phyloP scores from a whole-genome alignment of 257 asterid species.

The Fraxinus pennsylvanica region DNA sequence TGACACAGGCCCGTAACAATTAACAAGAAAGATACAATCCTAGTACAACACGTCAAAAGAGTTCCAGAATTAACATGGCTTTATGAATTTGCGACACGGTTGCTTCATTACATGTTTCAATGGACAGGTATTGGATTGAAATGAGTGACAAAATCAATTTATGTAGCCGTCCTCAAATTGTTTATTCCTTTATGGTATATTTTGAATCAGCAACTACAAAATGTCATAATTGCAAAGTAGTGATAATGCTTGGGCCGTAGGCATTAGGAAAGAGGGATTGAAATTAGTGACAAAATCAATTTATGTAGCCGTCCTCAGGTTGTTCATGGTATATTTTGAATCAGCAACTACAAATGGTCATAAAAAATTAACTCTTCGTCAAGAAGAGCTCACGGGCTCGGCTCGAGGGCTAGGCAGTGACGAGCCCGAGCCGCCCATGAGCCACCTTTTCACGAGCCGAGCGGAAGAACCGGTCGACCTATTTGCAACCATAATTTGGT shows the following conservation, averaged over 20 bases:
- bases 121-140: not conserved
- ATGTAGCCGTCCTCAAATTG: not conserved
- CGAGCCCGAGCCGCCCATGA: too few relatives aligned
- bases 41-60: not conserved
- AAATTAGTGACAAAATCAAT: not conserved
- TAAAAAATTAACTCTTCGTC: too few relatives aligned
- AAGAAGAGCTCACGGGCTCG: too few relatives aligned
- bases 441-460: conserved; percentile 28
- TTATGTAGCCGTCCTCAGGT: not conserved
- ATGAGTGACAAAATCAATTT: not conserved
- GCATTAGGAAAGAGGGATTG: not conserved
- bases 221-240: not conserved
- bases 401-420: too few relatives aligned
- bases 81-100: not conserved
- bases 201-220: not conserved
- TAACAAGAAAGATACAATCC: not conserved
- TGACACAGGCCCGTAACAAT: too few relatives aligned
- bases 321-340: not conserved
- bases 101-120: not conserved
- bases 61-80: not conserved
- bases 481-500: conserved; percentile 73
- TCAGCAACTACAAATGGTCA: not conserved
- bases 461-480: conserved; percentile 17
- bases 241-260: not conserved
- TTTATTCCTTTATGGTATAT: not conserved